Base-by-base conservation (phyloP, 1,139 yeast species). In the Saccharomycopsis hybrid region DNA sequence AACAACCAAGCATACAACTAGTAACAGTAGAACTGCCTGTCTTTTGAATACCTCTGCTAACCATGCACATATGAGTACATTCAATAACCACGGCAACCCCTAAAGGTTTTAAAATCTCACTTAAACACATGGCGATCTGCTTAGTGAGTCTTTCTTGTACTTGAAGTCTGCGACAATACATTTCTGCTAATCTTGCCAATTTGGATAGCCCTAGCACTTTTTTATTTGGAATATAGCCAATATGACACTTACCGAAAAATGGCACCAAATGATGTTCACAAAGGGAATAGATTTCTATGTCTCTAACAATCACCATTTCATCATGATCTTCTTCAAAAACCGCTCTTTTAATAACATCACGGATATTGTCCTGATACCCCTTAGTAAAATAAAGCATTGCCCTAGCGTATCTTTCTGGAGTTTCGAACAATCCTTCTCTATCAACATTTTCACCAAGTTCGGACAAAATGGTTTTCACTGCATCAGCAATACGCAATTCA, bases 41-140 rank as follows among this genome's bases (percentile, higher is more conserved):
- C 68, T 92, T 94, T 65, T 92, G 97, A 28, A 92, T 89, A 47
- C 99, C 99, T 63, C 99, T 79, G 66, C 95, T 88, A 33, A 90
- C 97, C 99, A 92, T 92, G 67, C 99, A 92, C 98, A 94, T 92
- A 65, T 92, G 99, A 7, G 94, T 80, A 30, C 97, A 97, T 67
- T 92, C 98, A 62, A 92, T 89, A 28, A 92, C 97, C 40, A 92
- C 98, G 0, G 97, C 98, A 11, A 92, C 98, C 51, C 98, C 98
- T 60, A 92, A 77, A 18, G 99, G 98, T 62, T 85, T 83, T 60
- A 92, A 73, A 55, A 90, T 86, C 62, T 89, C 97, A 66, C 85
- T 81, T 48, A 92, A 68, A 0, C 98, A 97, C 86, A 89, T 87
- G 41, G 98, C 97, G 51, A 92, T 90, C 66, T 92, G 98, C 65